Base-by-base conservation (phyloP, 768 basidiomycete species). In the Lentinula sp. region DNA sequence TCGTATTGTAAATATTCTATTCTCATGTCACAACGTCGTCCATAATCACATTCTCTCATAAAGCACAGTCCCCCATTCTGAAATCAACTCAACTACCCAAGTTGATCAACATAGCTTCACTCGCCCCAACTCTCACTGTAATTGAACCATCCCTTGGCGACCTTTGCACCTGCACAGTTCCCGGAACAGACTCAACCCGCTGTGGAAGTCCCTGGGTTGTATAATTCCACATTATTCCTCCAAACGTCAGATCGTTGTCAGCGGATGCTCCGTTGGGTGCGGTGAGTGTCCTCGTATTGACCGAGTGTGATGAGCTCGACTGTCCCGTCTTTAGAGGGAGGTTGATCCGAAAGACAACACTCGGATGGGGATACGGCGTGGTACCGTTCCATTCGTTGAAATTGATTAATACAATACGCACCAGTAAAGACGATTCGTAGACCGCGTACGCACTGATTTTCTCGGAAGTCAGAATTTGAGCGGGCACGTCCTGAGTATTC, bases 211-310 rank as follows among this genome's bases (percentile, higher is more conserved):
- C 56, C 16, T 34, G 31, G 2, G 56, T 57, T 16, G 56, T 57
- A 46, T 15, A 57, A 57, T 57, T 57, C 56, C 56, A 57, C 56
- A 57, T 57, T 4, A 57, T 21, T 15, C 56, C 56, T 31, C 56
- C 56, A 32, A 57, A 57, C 16, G 56, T 57, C 42, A 57, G 16
- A 3, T 46, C 56, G 21, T 10, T 57, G 16, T 57, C 56, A 7
- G 56, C 56, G 3, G 56, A 57, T 2, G 56, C 56, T 13, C 56
- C 56, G 13, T 10, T 16, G 18, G 56, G 56, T 13, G 56, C 56
- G 4, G 56, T 57, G 15, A 57, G 42, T 23, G 18, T 45, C 56
- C 56, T 43, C 13, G 28, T 57, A 18, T 4, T 48, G 16, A 43
- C 45, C 15, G 40, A 32, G 23, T 42, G 31, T 15, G 50, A 31